Conservation (phyloP, 2,329 filamentous ascomycete species). For the Diplodia mutila region DNA sequence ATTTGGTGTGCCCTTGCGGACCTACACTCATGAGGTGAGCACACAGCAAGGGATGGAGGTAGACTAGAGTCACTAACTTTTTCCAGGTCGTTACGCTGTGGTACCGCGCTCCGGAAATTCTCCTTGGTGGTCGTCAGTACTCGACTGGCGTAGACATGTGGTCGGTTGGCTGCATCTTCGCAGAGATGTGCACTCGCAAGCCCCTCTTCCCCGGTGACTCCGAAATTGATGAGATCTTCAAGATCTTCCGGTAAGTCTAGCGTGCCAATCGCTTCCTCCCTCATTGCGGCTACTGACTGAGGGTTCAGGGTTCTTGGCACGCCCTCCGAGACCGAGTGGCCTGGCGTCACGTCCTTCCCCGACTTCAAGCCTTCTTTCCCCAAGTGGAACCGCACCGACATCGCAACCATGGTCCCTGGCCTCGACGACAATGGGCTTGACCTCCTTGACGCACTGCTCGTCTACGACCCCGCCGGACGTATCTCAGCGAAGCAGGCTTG, state of each 20-base stretch:
- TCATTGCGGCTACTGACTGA: slow-evolving; percentile 3
- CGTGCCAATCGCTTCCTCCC: not conserved
- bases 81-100: slow-evolving; percentile 81
- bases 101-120: slow-evolving; percentile 89
- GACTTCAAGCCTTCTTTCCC: slow-evolving; percentile 93
- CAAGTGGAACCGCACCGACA: slow-evolving; percentile 79
- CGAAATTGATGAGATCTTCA: slow-evolving; percentile 93
- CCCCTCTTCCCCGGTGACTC: slow-evolving; percentile 91
- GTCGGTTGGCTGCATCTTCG: slow-evolving; percentile 93
- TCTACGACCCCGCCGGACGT: slow-evolving; percentile 84
- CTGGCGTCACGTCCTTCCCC: slow-evolving; percentile 90
- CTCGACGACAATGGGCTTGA: slow-evolving; percentile 75
- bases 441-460: slow-evolving; percentile 71
- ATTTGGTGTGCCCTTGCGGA: slow-evolving; percentile 87
- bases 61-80: slow-evolving; percentile 27
- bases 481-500: slow-evolving; percentile 89
- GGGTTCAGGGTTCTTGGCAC: slow-evolving; percentile 69
- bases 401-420: slow-evolving; percentile 67
- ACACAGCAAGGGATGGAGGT: not conserved
- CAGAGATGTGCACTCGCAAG: slow-evolving; percentile 94
- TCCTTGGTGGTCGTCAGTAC: slow-evolving; percentile 88
- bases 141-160: slow-evolving; percentile 96
- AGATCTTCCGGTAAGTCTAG: slow-evolving; percentile 78
- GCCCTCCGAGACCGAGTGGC: slow-evolving; percentile 80
- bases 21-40: slow-evolving; percentile 82